Conservation (phyloP, 805 yeast species). For the Pichia manshurica region DNA sequence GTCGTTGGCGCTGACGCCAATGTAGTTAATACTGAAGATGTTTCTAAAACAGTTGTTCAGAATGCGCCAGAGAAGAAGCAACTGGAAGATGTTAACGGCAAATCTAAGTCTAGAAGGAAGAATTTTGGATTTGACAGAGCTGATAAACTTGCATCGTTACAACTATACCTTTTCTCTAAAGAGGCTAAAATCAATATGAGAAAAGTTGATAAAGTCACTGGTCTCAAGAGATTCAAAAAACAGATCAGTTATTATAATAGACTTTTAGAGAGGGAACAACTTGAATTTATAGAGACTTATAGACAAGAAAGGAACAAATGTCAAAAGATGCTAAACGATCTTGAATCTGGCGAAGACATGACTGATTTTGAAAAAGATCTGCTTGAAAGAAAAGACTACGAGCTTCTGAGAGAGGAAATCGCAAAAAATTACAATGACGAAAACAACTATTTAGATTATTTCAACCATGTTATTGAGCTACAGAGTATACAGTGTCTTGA, state of each 20-base stretch:
- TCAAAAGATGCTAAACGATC: constrained; percentile 12
- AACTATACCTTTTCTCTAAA: constrained; percentile 16
- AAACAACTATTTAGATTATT: constrained; percentile 22
- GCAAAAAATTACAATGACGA: constrained; percentile 24
- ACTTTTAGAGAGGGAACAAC: constrained; percentile 4
- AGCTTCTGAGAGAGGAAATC: constrained; percentile 24
- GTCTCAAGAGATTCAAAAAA: not conserved
- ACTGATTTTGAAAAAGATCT: constrained; percentile 25
- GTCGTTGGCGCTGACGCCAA: not conserved
- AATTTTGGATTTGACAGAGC: constrained; percentile 2
- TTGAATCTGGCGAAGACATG: constrained; percentile 13
- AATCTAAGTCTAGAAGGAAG: too few relatives aligned
- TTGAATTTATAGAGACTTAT: constrained; percentile 9
- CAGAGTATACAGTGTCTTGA: constrained; percentile 25
- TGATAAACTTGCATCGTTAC: constrained; percentile 17
- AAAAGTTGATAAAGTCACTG: not conserved
- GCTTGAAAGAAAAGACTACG: constrained; percentile 31
- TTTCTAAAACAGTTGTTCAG: not conserved
- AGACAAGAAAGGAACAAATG: constrained; percentile 9
- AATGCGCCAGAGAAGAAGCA: too few relatives aligned
- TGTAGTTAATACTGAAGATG: not conserved
- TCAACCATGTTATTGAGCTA: constrained; percentile 23
- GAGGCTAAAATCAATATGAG: constrained; percentile 6
- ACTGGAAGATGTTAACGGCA: too few relatives aligned
- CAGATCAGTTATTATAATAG: constrained; percentile 10